These are phyloP conservation scores for Citrus medica DNA, from an alignment of 345 rosid species.

Conservation along the genomic window DNA sequence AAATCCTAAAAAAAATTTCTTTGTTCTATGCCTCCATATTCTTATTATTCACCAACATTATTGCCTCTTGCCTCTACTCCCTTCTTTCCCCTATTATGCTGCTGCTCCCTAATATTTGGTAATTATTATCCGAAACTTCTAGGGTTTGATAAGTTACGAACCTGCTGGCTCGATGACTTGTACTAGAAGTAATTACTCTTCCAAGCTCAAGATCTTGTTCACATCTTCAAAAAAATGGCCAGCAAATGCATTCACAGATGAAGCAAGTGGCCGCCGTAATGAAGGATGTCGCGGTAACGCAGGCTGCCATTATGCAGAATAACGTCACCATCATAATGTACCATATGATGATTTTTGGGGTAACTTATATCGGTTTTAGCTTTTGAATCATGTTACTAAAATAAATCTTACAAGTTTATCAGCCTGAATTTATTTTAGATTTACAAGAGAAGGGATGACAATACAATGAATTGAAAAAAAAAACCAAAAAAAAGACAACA, in stretches of 20 bases:
- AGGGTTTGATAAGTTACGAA: background rate
- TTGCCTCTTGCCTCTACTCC: background rate
- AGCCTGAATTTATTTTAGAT: background rate
- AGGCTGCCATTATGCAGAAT: background rate
- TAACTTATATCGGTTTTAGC: background rate
- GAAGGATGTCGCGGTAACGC: background rate
- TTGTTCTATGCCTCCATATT: no score
- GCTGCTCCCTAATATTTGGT: background rate
- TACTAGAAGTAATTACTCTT: background rate
- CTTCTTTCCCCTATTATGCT: background rate
- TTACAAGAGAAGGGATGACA: background rate
- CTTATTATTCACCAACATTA: no score
- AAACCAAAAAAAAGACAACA: background rate
- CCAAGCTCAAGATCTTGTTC: slow-evolving; percentile 2
- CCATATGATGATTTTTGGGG: no score
- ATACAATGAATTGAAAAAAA: background rate
- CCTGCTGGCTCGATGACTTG: background rate
- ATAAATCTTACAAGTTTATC: background rate
- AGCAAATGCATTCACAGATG: background rate
- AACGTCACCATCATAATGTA: background rate
- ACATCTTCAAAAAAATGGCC: background rate
- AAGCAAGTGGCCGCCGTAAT: background rate
- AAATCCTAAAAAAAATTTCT: no score
- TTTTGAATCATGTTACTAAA: background rate
- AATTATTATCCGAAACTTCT: background rate